Percentiles rank a stretch among this genome's conserved stretches.
Evolutionary conservation across 768 basidiomycete genomes (phyloP).

Genomic region (Auricularia cornea): DNA sequence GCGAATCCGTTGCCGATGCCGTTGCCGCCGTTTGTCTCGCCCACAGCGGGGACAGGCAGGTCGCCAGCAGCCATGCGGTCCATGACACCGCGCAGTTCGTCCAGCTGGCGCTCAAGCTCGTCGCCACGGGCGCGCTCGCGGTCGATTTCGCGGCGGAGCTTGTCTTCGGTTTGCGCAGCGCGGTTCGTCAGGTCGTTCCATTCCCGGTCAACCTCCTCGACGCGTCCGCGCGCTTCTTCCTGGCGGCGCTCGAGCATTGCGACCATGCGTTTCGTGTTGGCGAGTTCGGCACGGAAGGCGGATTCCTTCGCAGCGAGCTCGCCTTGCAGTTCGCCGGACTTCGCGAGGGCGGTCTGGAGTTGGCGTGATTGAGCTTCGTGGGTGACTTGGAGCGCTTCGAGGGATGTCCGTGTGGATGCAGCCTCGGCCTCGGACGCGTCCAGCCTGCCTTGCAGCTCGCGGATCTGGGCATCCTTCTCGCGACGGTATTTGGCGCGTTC

Average conservation of each 20-base stretch:
- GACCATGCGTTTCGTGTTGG: conserved; percentile 64
- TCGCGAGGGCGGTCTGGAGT: conserved; percentile 65
- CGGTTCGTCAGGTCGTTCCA: conserved; percentile 68
- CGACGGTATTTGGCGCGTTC: conserved; percentile 80
- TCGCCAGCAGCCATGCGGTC: conserved; percentile 67
- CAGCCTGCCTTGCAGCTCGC: conserved; percentile 65
- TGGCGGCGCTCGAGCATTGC: conserved; percentile 83
- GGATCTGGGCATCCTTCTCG: conserved; percentile 68
- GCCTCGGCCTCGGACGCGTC: conserved; percentile 65
- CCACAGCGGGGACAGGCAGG: conserved; percentile 35
- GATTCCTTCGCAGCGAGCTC: conserved; percentile 81
- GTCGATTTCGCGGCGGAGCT: conserved; percentile 61
- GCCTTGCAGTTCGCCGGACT: conserved; percentile 65
- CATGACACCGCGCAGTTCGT: conserved; percentile 65
- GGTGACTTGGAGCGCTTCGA: conserved; percentile 65
- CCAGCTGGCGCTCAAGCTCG: conserved; percentile 59
- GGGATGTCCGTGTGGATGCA: conserved; percentile 54
- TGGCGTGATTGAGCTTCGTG: conserved; percentile 66
- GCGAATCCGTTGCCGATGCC: conserved; percentile 40
- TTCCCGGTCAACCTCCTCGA: conserved; percentile 75
- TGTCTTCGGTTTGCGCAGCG: conserved; percentile 57
- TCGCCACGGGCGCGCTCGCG: conserved; percentile 62
- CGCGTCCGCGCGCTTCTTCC: conserved; percentile 71
- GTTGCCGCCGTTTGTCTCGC: conserved; percentile 28
- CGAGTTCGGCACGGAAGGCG: conserved; percentile 70